phyloP scores from a whole-genome alignment of 768 basidiomycete species.

The Boletus insuetus region DNA sequence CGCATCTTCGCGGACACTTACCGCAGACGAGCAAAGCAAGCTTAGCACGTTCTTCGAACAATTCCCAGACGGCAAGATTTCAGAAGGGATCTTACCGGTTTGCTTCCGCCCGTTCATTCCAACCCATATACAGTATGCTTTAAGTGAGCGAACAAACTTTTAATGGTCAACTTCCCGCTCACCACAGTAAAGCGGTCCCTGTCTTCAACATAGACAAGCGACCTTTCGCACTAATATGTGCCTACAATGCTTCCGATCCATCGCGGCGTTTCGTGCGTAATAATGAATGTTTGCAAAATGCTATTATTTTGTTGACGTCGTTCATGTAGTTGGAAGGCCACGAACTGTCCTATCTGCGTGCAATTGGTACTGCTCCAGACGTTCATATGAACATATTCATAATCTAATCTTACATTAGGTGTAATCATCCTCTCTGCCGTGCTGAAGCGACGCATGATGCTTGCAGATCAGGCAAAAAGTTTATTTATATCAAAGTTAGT shows the following conservation, averaged over 20 bases:
- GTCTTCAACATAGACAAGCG: slow-evolving; percentile 92
- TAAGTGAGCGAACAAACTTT: slow-evolving; percentile 53
- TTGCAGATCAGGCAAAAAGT: slow-evolving; percentile 93
- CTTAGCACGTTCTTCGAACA: slow-evolving; percentile 76
- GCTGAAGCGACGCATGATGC: slow-evolving; percentile 86
- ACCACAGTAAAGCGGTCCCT: slow-evolving; percentile 64
- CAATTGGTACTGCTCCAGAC: slow-evolving; percentile 56
- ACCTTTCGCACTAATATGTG: slow-evolving; percentile 87
- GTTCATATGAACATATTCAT: background rate
- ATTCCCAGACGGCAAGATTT: slow-evolving; percentile 83
- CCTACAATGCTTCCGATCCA: slow-evolving; percentile 83
- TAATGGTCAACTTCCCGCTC: slow-evolving; percentile 3
- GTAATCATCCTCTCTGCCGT: slow-evolving; percentile 94
- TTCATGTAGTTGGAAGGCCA: slow-evolving; percentile 74
- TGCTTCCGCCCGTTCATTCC: slow-evolving; percentile 83
- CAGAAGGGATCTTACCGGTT: slow-evolving; percentile 82
- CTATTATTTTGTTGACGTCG: slow-evolving; percentile 6
- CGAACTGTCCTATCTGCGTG: slow-evolving; percentile 87
- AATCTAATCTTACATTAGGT: slow-evolving; percentile 36
- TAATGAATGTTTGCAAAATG: no score
- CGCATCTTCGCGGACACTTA: slow-evolving; percentile 54
- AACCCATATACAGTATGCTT: slow-evolving; percentile 76
- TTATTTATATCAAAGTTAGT: slow-evolving; percentile 87
- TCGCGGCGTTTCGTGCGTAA: slow-evolving; percentile 72
- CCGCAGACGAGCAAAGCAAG: slow-evolving; percentile 68